These are phyloP conservation scores for Pistacia atlantica DNA, from an alignment of 345 rosid genomes.

Conservation along the genomic window DNA sequence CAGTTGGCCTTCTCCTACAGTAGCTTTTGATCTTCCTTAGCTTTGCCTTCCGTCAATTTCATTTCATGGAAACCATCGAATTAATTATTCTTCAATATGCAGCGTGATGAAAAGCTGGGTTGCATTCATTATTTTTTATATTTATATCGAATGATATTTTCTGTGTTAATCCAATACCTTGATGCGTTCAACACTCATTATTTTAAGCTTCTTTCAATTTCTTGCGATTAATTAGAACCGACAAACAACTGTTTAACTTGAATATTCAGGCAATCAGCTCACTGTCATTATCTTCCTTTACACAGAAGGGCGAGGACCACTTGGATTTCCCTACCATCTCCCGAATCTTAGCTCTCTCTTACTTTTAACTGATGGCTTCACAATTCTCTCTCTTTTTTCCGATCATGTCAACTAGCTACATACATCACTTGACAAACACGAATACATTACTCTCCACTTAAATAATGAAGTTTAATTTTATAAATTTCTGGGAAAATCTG, in stretches of 20 bases:
- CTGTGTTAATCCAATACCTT: conserved; percentile 11
- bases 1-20: conserved; percentile 16
- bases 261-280: not conserved
- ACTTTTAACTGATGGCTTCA: not conserved
- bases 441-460: too few relatives aligned
- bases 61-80: not conserved
- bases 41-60: not conserved
- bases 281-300: conserved; percentile 4
- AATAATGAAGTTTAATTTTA: too few relatives aligned
- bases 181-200: not conserved
- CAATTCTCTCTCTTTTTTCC: not conserved
- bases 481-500: too few relatives aligned
- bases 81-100: too few relatives aligned
- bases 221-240: not conserved
- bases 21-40: conserved; percentile 7
- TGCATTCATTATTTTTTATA: not conserved
- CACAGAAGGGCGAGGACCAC: conserved; percentile 5
- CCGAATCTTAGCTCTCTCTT: not conserved
- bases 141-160: not conserved
- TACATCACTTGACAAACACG: not conserved
- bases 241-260: not conserved
- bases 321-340: not conserved
- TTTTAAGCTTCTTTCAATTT: not conserved
- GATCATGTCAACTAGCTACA: not conserved
- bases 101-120: too few relatives aligned